Evolutionary conservation across 352 stramenopile genomes (phyloP).

Genomic region (Globisporangium solare): DNA sequence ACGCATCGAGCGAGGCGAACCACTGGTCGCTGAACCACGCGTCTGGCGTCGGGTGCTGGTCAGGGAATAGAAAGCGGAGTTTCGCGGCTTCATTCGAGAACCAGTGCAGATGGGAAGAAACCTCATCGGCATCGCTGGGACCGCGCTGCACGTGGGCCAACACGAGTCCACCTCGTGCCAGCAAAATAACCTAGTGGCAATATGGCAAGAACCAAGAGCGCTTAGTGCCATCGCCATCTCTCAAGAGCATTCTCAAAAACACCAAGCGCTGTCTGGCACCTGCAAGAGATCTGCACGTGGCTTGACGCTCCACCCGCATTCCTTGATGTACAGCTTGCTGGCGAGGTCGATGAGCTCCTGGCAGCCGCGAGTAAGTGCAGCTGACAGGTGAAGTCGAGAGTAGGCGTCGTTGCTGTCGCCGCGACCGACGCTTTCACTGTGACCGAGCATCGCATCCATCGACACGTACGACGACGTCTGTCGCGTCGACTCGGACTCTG

Average conservation of each 20-base stretch:
- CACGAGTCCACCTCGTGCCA: conserved; percentile 34
- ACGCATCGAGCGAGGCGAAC: conserved; percentile 21
- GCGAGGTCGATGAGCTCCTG: conserved; percentile 27
- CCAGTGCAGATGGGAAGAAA: conserved; percentile 7
- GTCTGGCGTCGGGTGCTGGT: conserved; percentile 15
- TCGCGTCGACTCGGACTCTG: conserved; percentile 16
- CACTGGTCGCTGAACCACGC: conserved; percentile 22
- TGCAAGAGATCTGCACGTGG: conserved; percentile 36
- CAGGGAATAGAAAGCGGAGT: conserved; percentile 24
- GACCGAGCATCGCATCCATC: conserved; percentile 42
- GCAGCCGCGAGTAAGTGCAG: conserved; percentile 20
- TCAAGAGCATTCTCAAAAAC: neutral
- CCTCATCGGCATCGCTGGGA: conserved; percentile 1
- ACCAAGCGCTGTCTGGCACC: conserved; percentile 15
- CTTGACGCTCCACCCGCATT: conserved; percentile 24
- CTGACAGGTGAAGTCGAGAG: conserved; percentile 18
- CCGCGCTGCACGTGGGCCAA: conserved; percentile 17
- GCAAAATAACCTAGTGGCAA: conserved; percentile 26
- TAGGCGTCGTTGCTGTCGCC: conserved; percentile 17
- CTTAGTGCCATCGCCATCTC: no score
- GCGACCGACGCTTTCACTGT: conserved; percentile 11
- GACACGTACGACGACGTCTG: conserved; percentile 23
- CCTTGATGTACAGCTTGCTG: conserved; percentile 29
- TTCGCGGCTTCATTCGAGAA: conserved; percentile 7
- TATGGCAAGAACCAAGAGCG: neutral